Evolutionary conservation across 768 basidiomycete genomes (phyloP).

Genomic region (Rhodocollybia butyracea): DNA sequence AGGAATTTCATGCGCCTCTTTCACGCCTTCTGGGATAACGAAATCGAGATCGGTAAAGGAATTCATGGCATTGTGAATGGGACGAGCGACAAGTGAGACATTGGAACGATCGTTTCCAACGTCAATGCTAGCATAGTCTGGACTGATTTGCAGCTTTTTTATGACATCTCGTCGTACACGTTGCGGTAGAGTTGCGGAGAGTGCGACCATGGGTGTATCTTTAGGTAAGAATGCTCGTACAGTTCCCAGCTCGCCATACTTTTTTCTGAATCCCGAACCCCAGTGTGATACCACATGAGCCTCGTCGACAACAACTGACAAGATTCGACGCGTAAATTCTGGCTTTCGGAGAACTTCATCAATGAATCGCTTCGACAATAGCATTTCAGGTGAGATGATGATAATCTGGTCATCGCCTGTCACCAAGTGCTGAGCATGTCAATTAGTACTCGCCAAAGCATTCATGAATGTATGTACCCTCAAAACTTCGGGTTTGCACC

Average conservation of each 20-base stretch:
- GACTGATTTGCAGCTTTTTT: conserved; percentile 9
- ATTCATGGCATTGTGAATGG: conserved; percentile 13
- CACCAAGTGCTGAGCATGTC: conserved; percentile 2
- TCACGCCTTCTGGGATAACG: conserved; percentile 4
- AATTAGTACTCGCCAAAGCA: background rate
- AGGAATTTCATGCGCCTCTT: background rate
- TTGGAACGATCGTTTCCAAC: conserved; percentile 18
- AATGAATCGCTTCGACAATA: conserved; percentile 12
- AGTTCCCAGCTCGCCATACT: conserved; percentile 11
- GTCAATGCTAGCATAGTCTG: conserved; percentile 4
- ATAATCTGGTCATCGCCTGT: conserved; percentile 11
- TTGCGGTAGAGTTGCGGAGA: conserved; percentile 17
- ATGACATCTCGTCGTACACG: conserved; percentile 13
- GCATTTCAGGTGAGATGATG: conserved; percentile 20
- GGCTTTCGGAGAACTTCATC: conserved; percentile 6
- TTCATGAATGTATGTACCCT: background rate
- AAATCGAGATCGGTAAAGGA: conserved; percentile 18
- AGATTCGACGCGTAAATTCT: conserved; percentile 3
- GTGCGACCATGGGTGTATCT: conserved; percentile 9
- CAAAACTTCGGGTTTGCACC: background rate
- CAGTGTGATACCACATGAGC: conserved; percentile 21
- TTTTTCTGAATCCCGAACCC: conserved; percentile 19
- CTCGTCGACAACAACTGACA: conserved; percentile 19
- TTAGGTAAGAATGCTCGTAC: conserved; percentile 14
- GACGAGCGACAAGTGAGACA: conserved; percentile 18